Conservation (phyloP, 805 yeast species). For the Soucietia sequanensis region DNA sequence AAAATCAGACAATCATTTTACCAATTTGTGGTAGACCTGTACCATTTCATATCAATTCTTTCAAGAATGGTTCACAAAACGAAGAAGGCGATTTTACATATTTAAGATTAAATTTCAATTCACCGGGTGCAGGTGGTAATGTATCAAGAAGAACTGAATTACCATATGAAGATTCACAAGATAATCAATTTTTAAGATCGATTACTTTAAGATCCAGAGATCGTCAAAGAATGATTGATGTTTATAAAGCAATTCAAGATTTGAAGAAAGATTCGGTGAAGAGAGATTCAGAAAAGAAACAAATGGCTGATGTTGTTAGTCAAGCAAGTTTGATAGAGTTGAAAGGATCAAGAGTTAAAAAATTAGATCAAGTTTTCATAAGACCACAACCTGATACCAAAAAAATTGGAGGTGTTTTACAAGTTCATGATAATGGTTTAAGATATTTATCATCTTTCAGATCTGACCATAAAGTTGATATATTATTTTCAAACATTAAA, state of each 20-base stretch:
- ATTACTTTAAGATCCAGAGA: conserved; percentile 88
- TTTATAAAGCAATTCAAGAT: conserved; percentile 84
- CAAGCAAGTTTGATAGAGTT: conserved; percentile 86
- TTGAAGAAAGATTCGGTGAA: conserved; percentile 89
- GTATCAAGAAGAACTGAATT: conserved; percentile 70
- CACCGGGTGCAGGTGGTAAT: conserved; percentile 84
- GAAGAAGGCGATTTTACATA: conserved; percentile 97
- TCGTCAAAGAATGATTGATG: conserved; percentile 86
- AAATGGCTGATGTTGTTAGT: conserved; percentile 88
- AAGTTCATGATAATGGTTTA: conserved; percentile 94
- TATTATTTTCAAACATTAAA: conserved; percentile 85
- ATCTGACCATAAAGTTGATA: conserved; percentile 83
- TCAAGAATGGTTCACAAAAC: conserved; percentile 89
- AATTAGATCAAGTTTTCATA: conserved; percentile 83
- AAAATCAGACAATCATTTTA: conserved; percentile 81
- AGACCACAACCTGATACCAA: conserved; percentile 98
- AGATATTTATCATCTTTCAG: conserved; percentile 86
- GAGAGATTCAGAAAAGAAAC: conserved; percentile 86
- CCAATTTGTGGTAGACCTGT: conserved; percentile 97
- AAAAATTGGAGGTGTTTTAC: conserved; percentile 85
- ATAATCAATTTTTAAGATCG: conserved; percentile 82
- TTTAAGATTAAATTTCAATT: conserved; percentile 83
- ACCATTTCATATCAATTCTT: conserved; percentile 93
- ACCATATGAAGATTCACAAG: conserved; percentile 88
- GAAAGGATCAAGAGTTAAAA: conserved; percentile 78